Base-by-base conservation (phyloP, 768 basidiomycete species). In the Trametes gibbosa region DNA sequence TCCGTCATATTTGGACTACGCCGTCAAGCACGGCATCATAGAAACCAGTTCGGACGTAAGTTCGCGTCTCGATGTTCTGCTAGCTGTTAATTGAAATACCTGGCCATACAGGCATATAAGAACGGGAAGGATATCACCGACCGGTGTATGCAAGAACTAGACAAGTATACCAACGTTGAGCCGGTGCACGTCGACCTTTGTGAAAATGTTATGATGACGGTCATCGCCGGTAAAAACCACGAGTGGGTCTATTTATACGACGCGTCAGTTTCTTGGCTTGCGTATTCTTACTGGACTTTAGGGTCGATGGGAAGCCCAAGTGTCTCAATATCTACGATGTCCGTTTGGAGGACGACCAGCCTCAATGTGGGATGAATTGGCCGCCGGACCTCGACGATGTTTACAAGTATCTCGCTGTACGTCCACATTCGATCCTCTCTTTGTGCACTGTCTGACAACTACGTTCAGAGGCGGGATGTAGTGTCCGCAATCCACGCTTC, bases 361-460 rank as follows among this genome's bases (percentile, higher is more conserved):
- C 97, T 17, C 88, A 84, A 0, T 99, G 97, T 72, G 97, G 96
- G 2, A 91, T 96, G 93, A 96, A 95, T 74, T 99, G 95, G 96
- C 96, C 95, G 7, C 86, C 87, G 34, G 92, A 95, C 67, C 84
- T 98, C 48, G 72, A 79, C 3, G 82, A 85, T 47, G 76, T 98
- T 9, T 88, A 86, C 17, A 73, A 76, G 0, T 96, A 95, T 69
- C 83, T 99, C 5, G 84, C 83, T 25, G 96, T 97, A 70, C 52
- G 91, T 77, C 14, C 41, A 14, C 37, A 27, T 27, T 34, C 35
- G 16, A 35, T 43, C 8, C n/a, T 58, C 35, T 41, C 29, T 17
- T 42, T 3, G 32, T 13, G 5, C 16, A 3, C 27, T 14, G 19
- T 45, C 45, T 27, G 37, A 61, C 58, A 19, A 35, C 32, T 45